phyloP scores from a whole-genome alignment of 768 basidiomycete species.

The Amanita rubescens region DNA sequence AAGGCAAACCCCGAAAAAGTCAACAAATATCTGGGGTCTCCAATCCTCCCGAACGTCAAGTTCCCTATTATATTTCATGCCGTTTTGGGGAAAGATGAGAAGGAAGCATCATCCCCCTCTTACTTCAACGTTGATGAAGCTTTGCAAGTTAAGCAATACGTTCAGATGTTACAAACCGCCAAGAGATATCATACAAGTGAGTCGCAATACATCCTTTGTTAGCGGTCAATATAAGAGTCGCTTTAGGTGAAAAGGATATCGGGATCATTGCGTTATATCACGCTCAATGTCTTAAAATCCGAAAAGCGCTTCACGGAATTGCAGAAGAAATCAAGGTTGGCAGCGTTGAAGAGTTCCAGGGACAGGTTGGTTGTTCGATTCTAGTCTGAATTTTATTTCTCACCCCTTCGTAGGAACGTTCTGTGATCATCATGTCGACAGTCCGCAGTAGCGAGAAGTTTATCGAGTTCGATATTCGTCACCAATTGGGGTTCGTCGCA shows the following conservation, averaged over 20 bases:
- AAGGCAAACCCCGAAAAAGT: constrained; percentile 36
- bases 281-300: constrained; percentile 52
- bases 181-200: constrained; percentile 32
- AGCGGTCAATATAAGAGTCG: neutral
- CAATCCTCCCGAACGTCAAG: constrained; percentile 31
- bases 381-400: constrained; percentile 27
- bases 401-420: constrained; percentile 37
- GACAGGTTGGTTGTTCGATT: constrained; percentile 34
- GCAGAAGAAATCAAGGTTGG: constrained; percentile 46
- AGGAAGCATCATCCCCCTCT: constrained; percentile 59
- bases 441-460: constrained; percentile 47
- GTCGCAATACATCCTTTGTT: constrained; percentile 11
- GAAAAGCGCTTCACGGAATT: constrained; percentile 21
- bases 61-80: constrained; percentile 63
- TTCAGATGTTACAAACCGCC: constrained; percentile 29
- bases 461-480: constrained; percentile 42
- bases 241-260: constrained; percentile 34
- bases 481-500: constrained; percentile 52
- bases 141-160: constrained; percentile 43
- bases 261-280: constrained; percentile 64
- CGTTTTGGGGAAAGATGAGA: constrained; percentile 51
- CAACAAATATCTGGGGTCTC: constrained; percentile 29
- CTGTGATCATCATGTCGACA: constrained; percentile 51
- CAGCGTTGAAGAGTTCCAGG: constrained; percentile 65
- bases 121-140: constrained; percentile 65